phyloP scores from a whole-genome alignment of 225 moss, liverwort and hornwort species.

The Pleurozium schreberi region DNA sequence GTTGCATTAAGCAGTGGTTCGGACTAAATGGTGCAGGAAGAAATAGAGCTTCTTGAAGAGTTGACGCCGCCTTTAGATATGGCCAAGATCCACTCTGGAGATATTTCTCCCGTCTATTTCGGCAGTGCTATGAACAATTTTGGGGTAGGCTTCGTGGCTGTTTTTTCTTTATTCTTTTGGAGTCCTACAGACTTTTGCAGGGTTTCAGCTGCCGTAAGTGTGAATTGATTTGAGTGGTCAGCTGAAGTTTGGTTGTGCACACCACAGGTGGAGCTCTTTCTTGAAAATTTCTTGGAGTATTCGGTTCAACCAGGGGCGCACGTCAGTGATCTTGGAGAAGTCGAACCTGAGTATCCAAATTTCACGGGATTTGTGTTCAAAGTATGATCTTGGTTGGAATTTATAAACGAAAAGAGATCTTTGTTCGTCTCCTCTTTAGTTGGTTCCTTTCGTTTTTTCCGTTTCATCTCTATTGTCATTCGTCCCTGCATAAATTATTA shows the following conservation, averaged over 20 bases:
- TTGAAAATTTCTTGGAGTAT: slow-evolving; percentile 78
- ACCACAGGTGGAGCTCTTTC: slow-evolving; percentile 80
- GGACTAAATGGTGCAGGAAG: slow-evolving; percentile 47
- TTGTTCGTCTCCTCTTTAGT: neutral
- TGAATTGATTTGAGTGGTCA: neutral
- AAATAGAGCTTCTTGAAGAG: slow-evolving; percentile 84
- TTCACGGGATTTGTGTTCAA: slow-evolving; percentile 98
- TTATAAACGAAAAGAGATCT: neutral
- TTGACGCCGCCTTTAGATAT: slow-evolving; percentile 83
- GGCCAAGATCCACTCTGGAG: slow-evolving; percentile 79
- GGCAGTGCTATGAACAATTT: slow-evolving; percentile 99
- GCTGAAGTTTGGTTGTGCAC: neutral
- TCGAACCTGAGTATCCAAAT: slow-evolving; percentile 75
- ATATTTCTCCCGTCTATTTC: slow-evolving; percentile 86
- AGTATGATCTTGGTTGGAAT: slow-evolving; percentile 21
- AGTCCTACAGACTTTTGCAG: neutral
- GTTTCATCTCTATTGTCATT: neutral
- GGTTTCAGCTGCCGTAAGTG: neutral
- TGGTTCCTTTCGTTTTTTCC: neutral
- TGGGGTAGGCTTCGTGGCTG: slow-evolving; percentile 42
- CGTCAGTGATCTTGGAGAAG: slow-evolving; percentile 71
- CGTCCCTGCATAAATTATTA: neutral
- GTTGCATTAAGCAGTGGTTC: neutral
- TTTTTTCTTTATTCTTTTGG: neutral
- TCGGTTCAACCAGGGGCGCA: slow-evolving; percentile 61